Evolutionary conservation across 768 basidiomycete genomes (phyloP).

Genomic region (Lanmaoa pseudosensibilis): DNA sequence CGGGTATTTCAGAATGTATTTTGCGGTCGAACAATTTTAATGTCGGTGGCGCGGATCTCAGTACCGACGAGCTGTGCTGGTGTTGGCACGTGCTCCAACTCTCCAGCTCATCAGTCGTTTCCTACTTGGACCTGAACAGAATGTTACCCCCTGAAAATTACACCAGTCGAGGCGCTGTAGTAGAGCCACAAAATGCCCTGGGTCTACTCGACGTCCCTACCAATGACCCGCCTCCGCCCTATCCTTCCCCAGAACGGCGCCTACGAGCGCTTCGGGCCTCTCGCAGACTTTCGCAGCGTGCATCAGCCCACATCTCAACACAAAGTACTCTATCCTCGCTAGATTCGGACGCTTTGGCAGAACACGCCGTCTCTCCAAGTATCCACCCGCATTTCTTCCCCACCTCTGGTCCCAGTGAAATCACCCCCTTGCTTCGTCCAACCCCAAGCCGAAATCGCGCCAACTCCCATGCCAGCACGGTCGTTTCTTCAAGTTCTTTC

Average conservation of each 20-base stretch:
- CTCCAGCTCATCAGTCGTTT: background rate
- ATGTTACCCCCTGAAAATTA: slow-evolving; percentile 12
- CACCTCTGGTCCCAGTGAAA: slow-evolving; percentile 38
- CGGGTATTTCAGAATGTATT: too few species aligned
- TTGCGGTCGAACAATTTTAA: background rate
- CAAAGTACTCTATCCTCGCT: slow-evolving; percentile 33
- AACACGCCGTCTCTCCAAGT: slow-evolving; percentile 21
- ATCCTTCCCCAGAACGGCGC: slow-evolving; percentile 53
- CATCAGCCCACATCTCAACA: slow-evolving; percentile 29
- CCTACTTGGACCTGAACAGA: background rate
- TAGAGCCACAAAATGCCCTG: slow-evolving; percentile 6
- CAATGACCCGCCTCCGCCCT: slow-evolving; percentile 70
- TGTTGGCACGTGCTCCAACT: slow-evolving; percentile 2
- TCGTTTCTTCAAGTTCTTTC: slow-evolving; percentile 49
- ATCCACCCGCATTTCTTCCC: slow-evolving; percentile 25
- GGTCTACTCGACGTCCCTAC: slow-evolving; percentile 11
- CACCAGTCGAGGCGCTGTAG: background rate
- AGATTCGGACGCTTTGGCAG: slow-evolving; percentile 39
- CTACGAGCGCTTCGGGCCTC: slow-evolving; percentile 33
- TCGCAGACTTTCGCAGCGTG: slow-evolving; percentile 33
- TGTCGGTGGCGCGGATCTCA: background rate
- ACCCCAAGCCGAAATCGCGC: slow-evolving; percentile 47
- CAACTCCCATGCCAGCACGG: slow-evolving; percentile 55
- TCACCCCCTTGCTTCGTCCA: slow-evolving; percentile 47
- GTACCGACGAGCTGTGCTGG: too few species aligned